Evolutionary conservation across 306 rosid genomes (phyloP), one percentile per base, ranked within the genome.

Genomic region (Pterocarpus santalinus): DNA sequence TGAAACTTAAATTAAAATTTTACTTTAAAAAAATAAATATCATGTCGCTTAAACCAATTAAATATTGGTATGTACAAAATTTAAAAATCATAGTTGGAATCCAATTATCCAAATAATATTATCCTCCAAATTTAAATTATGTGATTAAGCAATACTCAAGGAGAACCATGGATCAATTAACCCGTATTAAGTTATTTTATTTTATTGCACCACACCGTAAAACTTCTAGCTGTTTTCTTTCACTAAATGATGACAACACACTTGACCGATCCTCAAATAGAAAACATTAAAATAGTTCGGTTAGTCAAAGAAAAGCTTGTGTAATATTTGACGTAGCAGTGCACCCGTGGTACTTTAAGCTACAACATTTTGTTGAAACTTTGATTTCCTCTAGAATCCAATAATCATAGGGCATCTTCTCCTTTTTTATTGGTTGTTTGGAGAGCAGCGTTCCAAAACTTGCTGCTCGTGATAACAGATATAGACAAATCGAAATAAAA

Each of bases 271-370:
- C 56, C 32, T 39, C 1, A 66, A 77, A 56, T 36, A 47, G 9
- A 49, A 3, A 72, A 8, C 73, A 51, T 34, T 62, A 49, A 72
- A 63, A 80, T 80, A 71, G 46, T 0, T 14, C 22, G 43, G 44
- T 72, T 63, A 61, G 83, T 80, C 78, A 80, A 62, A 80, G 58
- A 51, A 71, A 72, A 36, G 78, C 10, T 71, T 36, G 57, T 70
- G 64, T 69, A 43, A 43, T 43, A 43, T 43, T 4, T 5, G 6
- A 43, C 1, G 47, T 43, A 43, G 8, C 8, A 43, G 8, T 43
- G 5, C 47, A 43, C 47, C 8, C 47, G 8, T 5, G 47, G 47
- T 43, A 43, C 61, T 56, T 28, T 64, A 16, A 14, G 36, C 33
- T 51, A 36, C 73, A 32, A 35, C 5, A 51, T 35, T 77, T 77